Evolutionary conservation across 2,329 filamentous ascomycete species (phyloP).

Genomic region (Septoria linicola): DNA sequence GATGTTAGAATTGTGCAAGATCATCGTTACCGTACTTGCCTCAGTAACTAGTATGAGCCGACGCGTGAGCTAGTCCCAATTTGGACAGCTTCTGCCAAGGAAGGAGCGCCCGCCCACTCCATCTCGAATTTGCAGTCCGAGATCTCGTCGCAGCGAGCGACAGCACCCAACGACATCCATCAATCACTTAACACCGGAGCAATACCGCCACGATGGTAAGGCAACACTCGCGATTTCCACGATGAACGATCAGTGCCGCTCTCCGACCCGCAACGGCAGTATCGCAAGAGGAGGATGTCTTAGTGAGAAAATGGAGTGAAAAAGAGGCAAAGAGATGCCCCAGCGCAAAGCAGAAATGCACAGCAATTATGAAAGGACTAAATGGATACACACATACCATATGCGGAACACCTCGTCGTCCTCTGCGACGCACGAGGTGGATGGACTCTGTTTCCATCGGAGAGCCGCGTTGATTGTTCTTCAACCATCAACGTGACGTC

Average conservation of each 20-base stretch:
- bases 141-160: neutral
- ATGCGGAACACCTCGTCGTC: slow-evolving; percentile 15
- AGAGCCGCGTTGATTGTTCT: slow-evolving; percentile 10
- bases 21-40: too few species aligned
- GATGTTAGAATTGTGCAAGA: too few species aligned
- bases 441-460: slow-evolving; percentile 12
- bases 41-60: too few species aligned
- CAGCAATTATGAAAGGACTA: neutral
- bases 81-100: too few species aligned
- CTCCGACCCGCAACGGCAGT: slow-evolving; percentile 9
- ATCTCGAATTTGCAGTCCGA: too few species aligned
- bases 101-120: too few species aligned
- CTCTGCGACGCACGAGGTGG: slow-evolving; percentile 5
- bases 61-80: too few species aligned
- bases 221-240: neutral
- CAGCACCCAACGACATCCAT: slow-evolving; percentile 13
- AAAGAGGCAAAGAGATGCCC: slow-evolving; percentile 2
- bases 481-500: slow-evolving; percentile 10
- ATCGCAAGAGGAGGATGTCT: slow-evolving; percentile 8
- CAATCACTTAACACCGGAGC: slow-evolving; percentile 20
- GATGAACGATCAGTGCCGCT: slow-evolving; percentile 14
- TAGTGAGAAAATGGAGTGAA: slow-evolving; percentile 1
- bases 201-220: slow-evolving; percentile 24
- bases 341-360: slow-evolving; percentile 1
- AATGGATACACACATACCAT: slow-evolving; percentile 13